Percentiles rank a stretch among this genome's conserved stretches.
These are phyloP conservation scores for Aspergillus glaucus DNA, from an alignment of 2,329 filamentous ascomycete genomes.

Conservation along the genomic window DNA sequence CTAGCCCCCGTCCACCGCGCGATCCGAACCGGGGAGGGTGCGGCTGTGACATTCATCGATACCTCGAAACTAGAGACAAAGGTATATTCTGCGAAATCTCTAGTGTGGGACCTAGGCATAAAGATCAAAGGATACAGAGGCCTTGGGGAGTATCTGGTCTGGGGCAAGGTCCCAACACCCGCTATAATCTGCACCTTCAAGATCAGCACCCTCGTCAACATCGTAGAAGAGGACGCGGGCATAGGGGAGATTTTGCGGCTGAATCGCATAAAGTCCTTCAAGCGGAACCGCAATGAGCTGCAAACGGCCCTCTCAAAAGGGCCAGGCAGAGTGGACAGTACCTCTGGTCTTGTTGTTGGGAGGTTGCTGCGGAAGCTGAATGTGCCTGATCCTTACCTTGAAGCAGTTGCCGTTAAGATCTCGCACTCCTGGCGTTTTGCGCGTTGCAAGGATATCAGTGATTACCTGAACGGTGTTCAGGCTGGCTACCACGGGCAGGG, in stretches of 20 bases:
- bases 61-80: constrained; percentile 13
- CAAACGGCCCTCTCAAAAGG: constrained; percentile 9
- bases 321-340: constrained; percentile 6
- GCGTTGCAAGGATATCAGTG: not conserved
- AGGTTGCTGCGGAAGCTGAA: constrained; percentile 15
- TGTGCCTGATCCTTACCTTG: constrained; percentile 17
- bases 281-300: constrained; percentile 6
- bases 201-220: constrained; percentile 14
- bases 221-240: constrained; percentile 9
- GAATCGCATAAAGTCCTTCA: constrained; percentile 4
- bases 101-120: constrained; percentile 14
- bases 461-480: too few species aligned
- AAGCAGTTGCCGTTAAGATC: constrained; percentile 17
- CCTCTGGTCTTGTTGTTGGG: constrained; percentile 15
- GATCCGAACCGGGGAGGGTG: constrained; percentile 14
- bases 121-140: constrained; percentile 21
- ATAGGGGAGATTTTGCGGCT: constrained; percentile 25
- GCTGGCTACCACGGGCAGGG: too few species aligned
- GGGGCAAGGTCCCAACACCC: constrained; percentile 20
- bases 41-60: constrained; percentile 27
- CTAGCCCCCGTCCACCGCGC: constrained; percentile 28
- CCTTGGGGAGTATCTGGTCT: constrained; percentile 28
- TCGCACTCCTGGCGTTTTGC: constrained; percentile 16
- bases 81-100: constrained; percentile 21
- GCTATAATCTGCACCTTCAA: constrained; percentile 26